These are phyloP conservation scores for Agarophyton chilense DNA, from an alignment of 23 red algal species.

Conservation along the genomic window DNA sequence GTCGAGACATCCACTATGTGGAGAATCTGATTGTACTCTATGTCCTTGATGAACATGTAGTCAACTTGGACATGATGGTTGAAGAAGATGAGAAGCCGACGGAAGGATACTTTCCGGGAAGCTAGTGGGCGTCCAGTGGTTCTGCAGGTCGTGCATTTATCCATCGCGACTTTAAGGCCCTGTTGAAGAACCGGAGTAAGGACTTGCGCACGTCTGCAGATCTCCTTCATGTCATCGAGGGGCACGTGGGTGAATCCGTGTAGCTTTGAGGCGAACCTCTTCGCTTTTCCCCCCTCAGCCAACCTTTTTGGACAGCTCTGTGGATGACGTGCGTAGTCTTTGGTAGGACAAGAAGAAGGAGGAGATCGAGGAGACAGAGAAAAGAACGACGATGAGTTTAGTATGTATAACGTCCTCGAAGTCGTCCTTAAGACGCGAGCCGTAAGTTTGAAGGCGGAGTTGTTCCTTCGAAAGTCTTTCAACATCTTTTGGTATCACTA, in stretches of 20 bases:
- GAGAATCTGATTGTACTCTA: slow-evolving; percentile 23
- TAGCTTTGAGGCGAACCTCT: slow-evolving; percentile 23
- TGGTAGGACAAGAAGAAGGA: slow-evolving; percentile 5
- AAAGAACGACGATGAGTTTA: background rate
- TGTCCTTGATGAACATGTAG: slow-evolving; percentile 21
- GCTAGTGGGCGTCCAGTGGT: background rate
- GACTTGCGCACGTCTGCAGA: slow-evolving; percentile 9
- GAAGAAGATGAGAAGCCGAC: slow-evolving; percentile 18
- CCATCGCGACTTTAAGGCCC: background rate
- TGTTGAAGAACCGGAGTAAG: slow-evolving; percentile 12
- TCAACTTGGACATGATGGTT: slow-evolving; percentile 52
- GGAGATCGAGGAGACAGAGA: background rate
- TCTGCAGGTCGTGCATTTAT: slow-evolving; percentile 20
- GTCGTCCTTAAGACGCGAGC: background rate
- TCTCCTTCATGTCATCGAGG: slow-evolving; percentile 20
- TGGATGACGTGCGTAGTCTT: no score
- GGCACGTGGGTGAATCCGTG: slow-evolving; percentile 39
- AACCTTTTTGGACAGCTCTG: background rate
- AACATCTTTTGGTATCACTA: background rate
- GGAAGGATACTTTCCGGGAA: slow-evolving; percentile 24
- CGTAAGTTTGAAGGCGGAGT: slow-evolving; percentile 9
- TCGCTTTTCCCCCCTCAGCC: background rate
- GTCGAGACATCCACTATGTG: slow-evolving; percentile 38
- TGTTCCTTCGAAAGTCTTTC: background rate
- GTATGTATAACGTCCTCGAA: background rate